Conservation (phyloP, 2,329 filamentous ascomycete species). For the Trichoderma harzianum region DNA sequence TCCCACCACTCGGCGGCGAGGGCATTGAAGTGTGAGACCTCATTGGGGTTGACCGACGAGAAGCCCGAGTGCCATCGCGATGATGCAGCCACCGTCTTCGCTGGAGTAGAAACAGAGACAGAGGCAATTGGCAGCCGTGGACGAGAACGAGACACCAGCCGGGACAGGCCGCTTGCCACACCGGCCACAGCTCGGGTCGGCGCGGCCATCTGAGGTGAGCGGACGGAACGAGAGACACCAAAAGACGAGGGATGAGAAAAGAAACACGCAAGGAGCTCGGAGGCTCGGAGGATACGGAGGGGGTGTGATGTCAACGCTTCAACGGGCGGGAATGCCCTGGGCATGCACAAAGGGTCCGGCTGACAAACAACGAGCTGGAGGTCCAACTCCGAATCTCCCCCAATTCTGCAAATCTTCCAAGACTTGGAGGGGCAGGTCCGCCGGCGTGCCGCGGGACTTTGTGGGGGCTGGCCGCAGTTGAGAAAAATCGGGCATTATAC, state of each 20-base stretch:
- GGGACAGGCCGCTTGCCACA: neutral
- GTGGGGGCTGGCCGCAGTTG: neutral
- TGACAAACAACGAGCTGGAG: neutral
- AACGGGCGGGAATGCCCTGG: neutral
- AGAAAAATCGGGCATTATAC: neutral
- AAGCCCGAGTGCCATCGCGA: constrained; percentile 32
- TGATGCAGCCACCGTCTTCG: neutral
- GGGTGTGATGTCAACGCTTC: neutral
- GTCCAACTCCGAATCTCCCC: neutral
- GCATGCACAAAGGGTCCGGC: neutral
- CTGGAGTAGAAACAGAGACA: neutral
- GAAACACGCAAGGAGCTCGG: neutral
- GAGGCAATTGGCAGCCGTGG: neutral
- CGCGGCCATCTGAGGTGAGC: constrained; percentile 17
- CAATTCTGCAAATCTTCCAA: neutral
- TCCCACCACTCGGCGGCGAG: constrained; percentile 98
- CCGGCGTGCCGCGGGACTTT: constrained; percentile 9
- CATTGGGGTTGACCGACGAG: constrained; percentile 79
- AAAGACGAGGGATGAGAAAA: neutral
- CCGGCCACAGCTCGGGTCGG: constrained; percentile 16
- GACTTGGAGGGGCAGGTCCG: neutral
- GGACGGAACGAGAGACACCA: neutral
- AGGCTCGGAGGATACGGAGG: neutral
- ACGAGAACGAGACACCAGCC: neutral
- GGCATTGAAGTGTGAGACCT: constrained; percentile 90